Percentiles rank a stretch among this genome's conserved stretches.
These are phyloP conservation scores for Echeveria elegans DNA, from an alignment of 164 flowering plant species.

Conservation along the genomic window DNA sequence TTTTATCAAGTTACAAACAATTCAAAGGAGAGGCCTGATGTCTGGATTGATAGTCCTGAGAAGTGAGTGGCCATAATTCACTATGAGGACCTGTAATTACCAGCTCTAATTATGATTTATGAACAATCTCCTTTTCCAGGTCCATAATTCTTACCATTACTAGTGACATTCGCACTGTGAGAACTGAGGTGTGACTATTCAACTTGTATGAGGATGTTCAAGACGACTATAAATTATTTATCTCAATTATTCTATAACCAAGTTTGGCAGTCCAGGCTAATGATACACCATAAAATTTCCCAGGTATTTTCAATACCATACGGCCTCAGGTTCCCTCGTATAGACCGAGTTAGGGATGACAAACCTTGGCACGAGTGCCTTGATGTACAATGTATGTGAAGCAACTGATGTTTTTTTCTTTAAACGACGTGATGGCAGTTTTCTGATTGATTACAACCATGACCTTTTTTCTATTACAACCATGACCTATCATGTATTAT, in stretches of 20 bases:
- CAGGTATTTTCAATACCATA: slow-evolving; percentile 95
- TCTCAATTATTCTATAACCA: background rate
- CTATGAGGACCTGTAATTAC: background rate
- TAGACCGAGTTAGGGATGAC: slow-evolving; percentile 88
- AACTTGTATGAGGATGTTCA: background rate
- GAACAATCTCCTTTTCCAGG: slow-evolving; percentile 25
- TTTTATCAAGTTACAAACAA: slow-evolving; percentile 83
- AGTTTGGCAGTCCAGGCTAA: background rate
- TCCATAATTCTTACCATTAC: slow-evolving; percentile 85
- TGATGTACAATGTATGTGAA: slow-evolving; percentile 73
- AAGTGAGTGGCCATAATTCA: slow-evolving; percentile 36
- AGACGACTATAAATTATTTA: background rate
- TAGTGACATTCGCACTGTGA: slow-evolving; percentile 91
- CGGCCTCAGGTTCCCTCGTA: slow-evolving; percentile 90
- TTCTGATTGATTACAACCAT: background rate
- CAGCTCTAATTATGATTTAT: background rate
- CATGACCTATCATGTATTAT: background rate
- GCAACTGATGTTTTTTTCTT: background rate
- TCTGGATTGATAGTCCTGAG: slow-evolving; percentile 98
- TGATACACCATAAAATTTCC: background rate
- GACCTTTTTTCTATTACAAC: background rate
- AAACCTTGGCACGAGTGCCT: slow-evolving; percentile 99
- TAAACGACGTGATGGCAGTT: too few species aligned
- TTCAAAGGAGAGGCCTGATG: slow-evolving; percentile 97
- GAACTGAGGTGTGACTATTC: slow-evolving; percentile 51